Conservation (phyloP, 169 alveolate genomes). For the Plasmodium coatneyi region DNA sequence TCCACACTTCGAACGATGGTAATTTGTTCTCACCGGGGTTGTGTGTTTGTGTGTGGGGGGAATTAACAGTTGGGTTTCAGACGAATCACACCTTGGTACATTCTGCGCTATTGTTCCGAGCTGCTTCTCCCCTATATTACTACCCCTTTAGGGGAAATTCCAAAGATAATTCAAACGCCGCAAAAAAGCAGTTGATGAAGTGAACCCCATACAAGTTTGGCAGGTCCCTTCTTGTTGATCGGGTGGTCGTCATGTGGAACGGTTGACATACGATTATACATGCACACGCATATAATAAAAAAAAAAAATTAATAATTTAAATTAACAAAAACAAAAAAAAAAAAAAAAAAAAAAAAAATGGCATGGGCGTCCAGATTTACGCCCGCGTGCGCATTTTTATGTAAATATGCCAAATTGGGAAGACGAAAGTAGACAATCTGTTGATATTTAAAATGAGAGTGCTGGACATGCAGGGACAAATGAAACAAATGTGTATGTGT, state of each 20-base stretch:
- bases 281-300: slow-evolving; percentile 6
- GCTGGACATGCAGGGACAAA: neutral
- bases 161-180: neutral
- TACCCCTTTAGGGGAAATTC: neutral
- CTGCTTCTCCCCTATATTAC: neutral
- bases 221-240: neutral
- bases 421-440: neutral
- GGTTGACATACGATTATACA: neutral
- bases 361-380: neutral
- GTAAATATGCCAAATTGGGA: neutral
- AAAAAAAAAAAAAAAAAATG: slow-evolving; percentile 5
- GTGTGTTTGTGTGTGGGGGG: neutral
- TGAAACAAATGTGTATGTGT: neutral
- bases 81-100: neutral
- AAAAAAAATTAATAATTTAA: slow-evolving; percentile 6
- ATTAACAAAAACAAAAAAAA: slow-evolving; percentile 16
- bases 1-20: neutral
- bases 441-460: neutral
- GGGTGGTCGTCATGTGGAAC: neutral
- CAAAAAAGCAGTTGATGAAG: neutral
- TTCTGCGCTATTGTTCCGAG: neutral
- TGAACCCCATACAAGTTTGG: neutral
- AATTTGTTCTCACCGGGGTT: neutral
- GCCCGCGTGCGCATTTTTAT: neutral
- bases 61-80: neutral